Conservation (phyloP, 768 basidiomycete genomes). For the Podaxis rugospora region DNA sequence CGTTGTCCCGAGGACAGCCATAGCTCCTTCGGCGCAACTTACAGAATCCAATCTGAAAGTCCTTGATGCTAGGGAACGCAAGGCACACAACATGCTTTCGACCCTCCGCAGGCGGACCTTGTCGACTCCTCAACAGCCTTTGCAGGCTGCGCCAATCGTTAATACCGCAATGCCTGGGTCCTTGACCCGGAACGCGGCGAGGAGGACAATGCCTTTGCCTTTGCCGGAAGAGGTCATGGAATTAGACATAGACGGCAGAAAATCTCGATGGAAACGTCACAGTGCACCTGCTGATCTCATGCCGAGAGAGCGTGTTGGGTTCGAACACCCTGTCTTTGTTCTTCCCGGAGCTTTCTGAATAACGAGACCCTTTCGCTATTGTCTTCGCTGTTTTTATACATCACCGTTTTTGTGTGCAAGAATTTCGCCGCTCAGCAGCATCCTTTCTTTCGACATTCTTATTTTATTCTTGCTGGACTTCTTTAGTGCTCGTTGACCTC, state of each 20-base stretch:
- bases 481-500: background rate
- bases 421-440: background rate
- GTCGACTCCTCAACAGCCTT: conserved; percentile 28
- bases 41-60: conserved; percentile 49
- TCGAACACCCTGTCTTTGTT: conserved; percentile 54
- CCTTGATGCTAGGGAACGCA: conserved; percentile 51
- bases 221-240: conserved; percentile 1
- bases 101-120: conserved; percentile 56
- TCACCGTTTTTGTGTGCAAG: background rate
- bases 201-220: conserved; percentile 6
- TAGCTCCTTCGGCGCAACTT: conserved; percentile 39
- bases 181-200: conserved; percentile 9
- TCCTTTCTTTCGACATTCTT: conserved; percentile 6
- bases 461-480: conserved; percentile 4
- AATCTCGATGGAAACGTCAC: conserved; percentile 42
- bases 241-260: conserved; percentile 25
- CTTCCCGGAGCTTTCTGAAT: conserved; percentile 56
- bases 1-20: conserved; percentile 41
- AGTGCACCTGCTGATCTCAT: conserved; percentile 64
- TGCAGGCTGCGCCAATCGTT: conserved; percentile 8
- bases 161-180: background rate
- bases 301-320: conserved; percentile 45
- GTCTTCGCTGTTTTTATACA: conserved; percentile 2
- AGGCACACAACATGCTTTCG: conserved; percentile 60
- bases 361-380: background rate